These are phyloP conservation scores for Colletotrichum acutatum DNA, from an alignment of 2,329 filamentous ascomycete genomes.

Conservation along the genomic window DNA sequence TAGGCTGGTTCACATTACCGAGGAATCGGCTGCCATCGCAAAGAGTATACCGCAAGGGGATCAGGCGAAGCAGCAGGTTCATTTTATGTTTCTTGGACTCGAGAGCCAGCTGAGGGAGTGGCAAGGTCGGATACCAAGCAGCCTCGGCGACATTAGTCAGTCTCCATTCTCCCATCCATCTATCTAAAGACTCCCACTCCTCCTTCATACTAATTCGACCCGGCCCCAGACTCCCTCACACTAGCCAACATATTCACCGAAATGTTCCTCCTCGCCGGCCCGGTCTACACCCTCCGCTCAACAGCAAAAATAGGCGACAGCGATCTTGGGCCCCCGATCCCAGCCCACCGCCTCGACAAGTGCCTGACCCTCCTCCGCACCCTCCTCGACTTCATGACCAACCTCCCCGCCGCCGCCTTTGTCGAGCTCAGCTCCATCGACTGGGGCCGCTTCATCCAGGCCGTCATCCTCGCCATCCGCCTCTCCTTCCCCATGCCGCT, in stretches of 20 bases:
- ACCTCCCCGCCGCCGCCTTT: conserved; percentile 45
- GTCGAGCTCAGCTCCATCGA: conserved; percentile 53
- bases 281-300: conserved; percentile 39
- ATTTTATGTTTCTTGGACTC: conserved; percentile 59
- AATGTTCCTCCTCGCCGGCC: conserved; percentile 52
- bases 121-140: conserved; percentile 45
- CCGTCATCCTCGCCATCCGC: conserved; percentile 56
- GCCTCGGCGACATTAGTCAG: conserved; percentile 23
- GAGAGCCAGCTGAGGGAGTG: conserved; percentile 58
- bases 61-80: conserved; percentile 52
- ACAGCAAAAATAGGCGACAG: conserved; percentile 26
- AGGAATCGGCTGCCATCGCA: conserved; percentile 49
- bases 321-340: conserved; percentile 35
- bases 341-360: conserved; percentile 35
- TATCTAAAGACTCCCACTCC: conserved; percentile 39
- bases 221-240: not conserved
- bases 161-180: conserved; percentile 43
- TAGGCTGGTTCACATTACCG: conserved; percentile 52
- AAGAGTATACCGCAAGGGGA: conserved; percentile 39
- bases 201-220: not conserved
- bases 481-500: conserved; percentile 57
- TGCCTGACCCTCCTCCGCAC: conserved; percentile 41
- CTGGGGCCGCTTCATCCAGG: conserved; percentile 54
- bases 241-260: conserved; percentile 44
- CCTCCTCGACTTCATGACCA: conserved; percentile 47